Evolutionary conservation across 495 filamentous ascomycete genomes (phyloP).

Genomic region (Rostrohypoxylon terebratum): DNA sequence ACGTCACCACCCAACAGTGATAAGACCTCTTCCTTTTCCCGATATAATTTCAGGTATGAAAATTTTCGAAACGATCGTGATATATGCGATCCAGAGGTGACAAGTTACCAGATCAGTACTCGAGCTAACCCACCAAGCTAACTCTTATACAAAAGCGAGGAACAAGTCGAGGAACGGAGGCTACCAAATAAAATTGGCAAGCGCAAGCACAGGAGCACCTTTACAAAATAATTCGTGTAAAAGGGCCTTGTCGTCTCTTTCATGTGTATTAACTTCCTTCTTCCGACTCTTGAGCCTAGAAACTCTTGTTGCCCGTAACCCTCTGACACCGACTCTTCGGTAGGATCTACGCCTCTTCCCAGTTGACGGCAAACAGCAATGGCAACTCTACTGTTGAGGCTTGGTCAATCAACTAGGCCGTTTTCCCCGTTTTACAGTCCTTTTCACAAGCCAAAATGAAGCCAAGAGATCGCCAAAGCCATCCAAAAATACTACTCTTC

Average conservation of each 20-base stretch:
- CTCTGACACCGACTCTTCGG: slow-evolving; percentile 9
- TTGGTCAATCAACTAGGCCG: slow-evolving; percentile 16
- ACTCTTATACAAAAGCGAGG: slow-evolving; percentile 13
- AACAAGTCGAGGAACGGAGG: neutral
- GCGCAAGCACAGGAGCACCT: neutral
- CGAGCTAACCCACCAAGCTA: slow-evolving; percentile 15
- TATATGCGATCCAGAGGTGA: neutral
- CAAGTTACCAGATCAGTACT: neutral
- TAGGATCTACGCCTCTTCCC: slow-evolving; percentile 1
- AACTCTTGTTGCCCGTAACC: slow-evolving; percentile 5
- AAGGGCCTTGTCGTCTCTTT: slow-evolving; percentile 23
- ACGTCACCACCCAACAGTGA: neutral
- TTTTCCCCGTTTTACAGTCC: slow-evolving; percentile 19
- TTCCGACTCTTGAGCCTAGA: slow-evolving; percentile 4
- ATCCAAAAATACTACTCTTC: slow-evolving; percentile 28
- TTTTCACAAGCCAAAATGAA: slow-evolving; percentile 30
- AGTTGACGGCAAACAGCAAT: slow-evolving; percentile 14
- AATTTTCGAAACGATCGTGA: neutral
- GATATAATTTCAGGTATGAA: neutral
- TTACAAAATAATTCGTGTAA: slow-evolving; percentile 4
- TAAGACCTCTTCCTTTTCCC: neutral
- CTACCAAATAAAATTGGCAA: neutral
- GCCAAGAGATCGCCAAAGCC: slow-evolving; percentile 10
- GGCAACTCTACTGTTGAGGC: slow-evolving; percentile 7
- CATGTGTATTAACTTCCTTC: slow-evolving; percentile 13